A percentile compares a stretch with the other conserved stretches of the same genome.
Conservation (phyloP, 2,329 filamentous ascomycete genomes). For the Paecilomyces sp. region DNA sequence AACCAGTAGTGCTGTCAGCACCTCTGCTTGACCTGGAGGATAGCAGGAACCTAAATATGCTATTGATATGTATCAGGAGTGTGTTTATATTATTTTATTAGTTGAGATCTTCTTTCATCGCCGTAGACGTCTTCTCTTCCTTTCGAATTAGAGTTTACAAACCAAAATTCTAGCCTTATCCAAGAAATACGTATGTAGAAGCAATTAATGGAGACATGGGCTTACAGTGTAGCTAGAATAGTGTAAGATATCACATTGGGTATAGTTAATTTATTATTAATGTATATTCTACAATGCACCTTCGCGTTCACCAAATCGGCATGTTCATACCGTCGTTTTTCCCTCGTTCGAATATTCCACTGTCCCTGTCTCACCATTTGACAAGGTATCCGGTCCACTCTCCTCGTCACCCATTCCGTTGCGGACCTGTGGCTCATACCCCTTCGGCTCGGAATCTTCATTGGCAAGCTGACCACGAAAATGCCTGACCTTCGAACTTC, state of each 20-base stretch:
- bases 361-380: neutral
- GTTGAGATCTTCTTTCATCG: too few relatives aligned
- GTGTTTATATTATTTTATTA: too few relatives aligned
- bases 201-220: too few relatives aligned
- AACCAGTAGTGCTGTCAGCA: neutral
- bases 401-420: neutral
- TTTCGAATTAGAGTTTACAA: too few relatives aligned
- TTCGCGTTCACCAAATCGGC: neutral
- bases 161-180: too few relatives aligned
- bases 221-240: neutral
- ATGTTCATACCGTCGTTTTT: neutral
- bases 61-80: too few relatives aligned
- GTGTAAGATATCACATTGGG: neutral
- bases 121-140: too few relatives aligned
- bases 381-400: neutral
- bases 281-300: too few relatives aligned
- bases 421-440: neutral
- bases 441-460: neutral
- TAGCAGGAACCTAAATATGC: neutral
- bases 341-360: neutral
- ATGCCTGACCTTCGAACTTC: constrained; percentile 33
- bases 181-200: too few relatives aligned
- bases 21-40: neutral
- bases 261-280: neutral
- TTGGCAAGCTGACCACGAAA: neutral